Evolutionary conservation across 1,139 yeast genomes (phyloP).

Genomic region (Yueomyces sp.): DNA sequence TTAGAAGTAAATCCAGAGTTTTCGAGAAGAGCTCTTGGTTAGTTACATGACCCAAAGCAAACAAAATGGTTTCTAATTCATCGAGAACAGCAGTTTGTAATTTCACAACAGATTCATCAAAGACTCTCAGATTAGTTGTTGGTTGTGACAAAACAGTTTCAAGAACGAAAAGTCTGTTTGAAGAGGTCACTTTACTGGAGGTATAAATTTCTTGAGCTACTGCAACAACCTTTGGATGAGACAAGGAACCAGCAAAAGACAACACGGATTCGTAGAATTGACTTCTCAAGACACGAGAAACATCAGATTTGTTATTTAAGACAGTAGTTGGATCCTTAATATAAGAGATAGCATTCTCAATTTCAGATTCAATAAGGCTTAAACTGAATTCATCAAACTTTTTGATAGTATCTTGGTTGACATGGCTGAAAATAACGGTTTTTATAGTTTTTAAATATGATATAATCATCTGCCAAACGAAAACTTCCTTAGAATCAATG

Average conservation of each 20-base stretch:
- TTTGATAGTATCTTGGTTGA: constrained; percentile 20
- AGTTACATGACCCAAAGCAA: constrained; percentile 46
- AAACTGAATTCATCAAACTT: constrained; percentile 32
- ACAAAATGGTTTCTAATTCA: constrained; percentile 52
- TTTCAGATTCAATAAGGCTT: constrained; percentile 31
- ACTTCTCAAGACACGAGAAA: constrained; percentile 31
- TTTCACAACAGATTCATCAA: constrained; percentile 36
- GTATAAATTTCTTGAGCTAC: constrained; percentile 26
- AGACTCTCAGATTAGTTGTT: constrained; percentile 33
- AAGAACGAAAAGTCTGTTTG: constrained; percentile 35
- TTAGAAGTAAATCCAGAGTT: constrained; percentile 14
- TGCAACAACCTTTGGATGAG: constrained; percentile 35
- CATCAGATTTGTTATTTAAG: constrained; percentile 1
- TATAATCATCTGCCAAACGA: constrained; percentile 42
- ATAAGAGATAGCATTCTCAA: constrained; percentile 30
- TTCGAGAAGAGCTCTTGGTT: constrained; percentile 24
- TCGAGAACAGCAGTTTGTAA: constrained; percentile 51
- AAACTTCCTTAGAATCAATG: constrained; percentile 39
- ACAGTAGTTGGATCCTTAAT: constrained; percentile 20
- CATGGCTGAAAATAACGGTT: constrained; percentile 3
- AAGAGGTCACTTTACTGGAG: background rate
- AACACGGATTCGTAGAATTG: constrained; percentile 43
- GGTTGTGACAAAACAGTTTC: constrained; percentile 33
- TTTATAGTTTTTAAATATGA: constrained; percentile 2
- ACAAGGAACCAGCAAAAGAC: constrained; percentile 37